Evolutionary conservation across 768 basidiomycete genomes (phyloP).

Genomic region (Mycena rebaudengoi): DNA sequence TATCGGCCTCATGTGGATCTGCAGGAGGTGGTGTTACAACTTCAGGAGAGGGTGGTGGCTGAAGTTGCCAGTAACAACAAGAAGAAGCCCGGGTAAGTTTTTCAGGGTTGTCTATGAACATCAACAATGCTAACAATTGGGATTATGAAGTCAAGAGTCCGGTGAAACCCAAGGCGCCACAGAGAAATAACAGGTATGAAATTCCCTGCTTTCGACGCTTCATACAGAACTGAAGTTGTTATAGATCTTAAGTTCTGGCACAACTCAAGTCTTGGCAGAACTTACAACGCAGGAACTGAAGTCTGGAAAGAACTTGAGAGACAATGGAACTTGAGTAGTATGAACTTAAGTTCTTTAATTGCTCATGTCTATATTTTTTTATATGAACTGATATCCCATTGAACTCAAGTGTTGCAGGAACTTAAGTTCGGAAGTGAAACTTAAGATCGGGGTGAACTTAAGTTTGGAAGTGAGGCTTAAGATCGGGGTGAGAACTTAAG

Average conservation of each 20-base stretch:
- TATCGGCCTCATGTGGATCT: not conserved
- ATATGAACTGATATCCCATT: too few relatives aligned
- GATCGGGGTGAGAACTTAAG: too few relatives aligned
- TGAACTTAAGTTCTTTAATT: too few relatives aligned
- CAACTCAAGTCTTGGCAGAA: not conserved
- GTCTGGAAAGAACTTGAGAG: too few relatives aligned
- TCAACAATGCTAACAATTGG: not conserved
- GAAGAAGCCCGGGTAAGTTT: not conserved
- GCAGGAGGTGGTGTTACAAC: not conserved
- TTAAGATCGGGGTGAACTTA: too few relatives aligned
- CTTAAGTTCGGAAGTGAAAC: too few relatives aligned
- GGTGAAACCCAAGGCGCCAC: not conserved
- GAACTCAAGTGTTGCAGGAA: too few relatives aligned
- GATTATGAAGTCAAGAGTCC: not conserved
- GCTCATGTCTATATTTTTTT: too few relatives aligned
- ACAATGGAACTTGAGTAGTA: not conserved
- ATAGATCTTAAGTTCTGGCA: not conserved
- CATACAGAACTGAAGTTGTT: not conserved
- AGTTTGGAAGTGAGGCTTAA: too few relatives aligned
- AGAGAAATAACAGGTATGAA: not conserved
- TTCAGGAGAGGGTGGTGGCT: not conserved
- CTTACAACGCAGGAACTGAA: not conserved
- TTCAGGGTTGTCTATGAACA: not conserved
- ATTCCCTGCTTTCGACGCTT: not conserved
- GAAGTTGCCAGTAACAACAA: not conserved